Conservation (phyloP, 441 rosid genomes). For the Eutrema salsugineum region DNA sequence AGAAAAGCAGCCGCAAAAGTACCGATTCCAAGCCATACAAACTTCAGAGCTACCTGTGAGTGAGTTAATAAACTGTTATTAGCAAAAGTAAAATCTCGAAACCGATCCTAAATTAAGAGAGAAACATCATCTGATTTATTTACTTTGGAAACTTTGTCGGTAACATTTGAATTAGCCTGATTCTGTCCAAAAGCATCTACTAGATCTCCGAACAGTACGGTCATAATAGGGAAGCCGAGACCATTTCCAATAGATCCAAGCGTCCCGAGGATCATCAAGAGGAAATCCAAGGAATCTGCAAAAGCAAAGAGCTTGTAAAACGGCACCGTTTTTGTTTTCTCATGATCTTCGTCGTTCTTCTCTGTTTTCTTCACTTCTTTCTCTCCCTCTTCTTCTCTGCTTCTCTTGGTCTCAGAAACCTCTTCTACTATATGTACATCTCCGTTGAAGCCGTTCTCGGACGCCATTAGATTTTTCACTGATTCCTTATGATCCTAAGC, state of each 20-base stretch:
- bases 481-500: conserved; percentile 10
- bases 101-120: neutral
- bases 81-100: neutral
- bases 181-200: conserved; percentile 37
- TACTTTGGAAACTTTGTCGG: conserved; percentile 38
- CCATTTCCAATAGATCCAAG: conserved; percentile 45
- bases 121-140: neutral
- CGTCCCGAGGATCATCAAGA: conserved; percentile 44
- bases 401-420: conserved; percentile 23
- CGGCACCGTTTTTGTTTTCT: conserved; percentile 32
- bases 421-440: conserved; percentile 26
- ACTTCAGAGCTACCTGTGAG: conserved; percentile 53
- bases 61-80: neutral
- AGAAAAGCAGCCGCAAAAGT: conserved; percentile 52
- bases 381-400: conserved; percentile 14
- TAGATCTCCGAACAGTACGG: conserved; percentile 39
- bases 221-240: conserved; percentile 43
- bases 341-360: conserved; percentile 13
- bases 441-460: conserved; percentile 28
- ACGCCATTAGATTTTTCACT: conserved; percentile 31
- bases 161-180: conserved; percentile 9
- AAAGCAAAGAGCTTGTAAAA: conserved; percentile 46
- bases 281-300: conserved; percentile 35
- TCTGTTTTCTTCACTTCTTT: conserved; percentile 17
- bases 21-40: conserved; percentile 61